These are phyloP conservation scores for Parastagonospora avenae DNA, from an alignment of 2,329 filamentous ascomycete genomes.

Conservation along the genomic window DNA sequence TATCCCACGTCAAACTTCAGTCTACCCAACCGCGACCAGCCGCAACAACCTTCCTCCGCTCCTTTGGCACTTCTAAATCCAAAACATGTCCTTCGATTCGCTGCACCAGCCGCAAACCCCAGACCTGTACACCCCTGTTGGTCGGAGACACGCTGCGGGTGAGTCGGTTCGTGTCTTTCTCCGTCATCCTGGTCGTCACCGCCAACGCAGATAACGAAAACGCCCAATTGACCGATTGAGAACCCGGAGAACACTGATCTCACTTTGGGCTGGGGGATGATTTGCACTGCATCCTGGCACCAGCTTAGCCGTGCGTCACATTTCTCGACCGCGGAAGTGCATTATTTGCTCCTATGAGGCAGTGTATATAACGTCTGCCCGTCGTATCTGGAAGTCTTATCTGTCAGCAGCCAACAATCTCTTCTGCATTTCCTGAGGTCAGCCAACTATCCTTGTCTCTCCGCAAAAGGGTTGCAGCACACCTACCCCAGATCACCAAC, in stretches of 20 bases:
- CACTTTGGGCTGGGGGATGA: slow-evolving; percentile 27
- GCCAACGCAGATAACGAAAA: slow-evolving; percentile 36
- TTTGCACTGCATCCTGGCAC: slow-evolving; percentile 23
- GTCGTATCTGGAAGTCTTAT: slow-evolving; percentile 16
- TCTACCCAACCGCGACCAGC: slow-evolving; percentile 17
- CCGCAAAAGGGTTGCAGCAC: slow-evolving; percentile 5
- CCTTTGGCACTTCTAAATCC: slow-evolving; percentile 4
- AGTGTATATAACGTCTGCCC: slow-evolving; percentile 31
- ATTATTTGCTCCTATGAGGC: slow-evolving; percentile 17
- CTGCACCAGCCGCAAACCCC: slow-evolving; percentile 8
- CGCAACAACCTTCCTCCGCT: slow-evolving; percentile 24
- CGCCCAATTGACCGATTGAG: slow-evolving; percentile 18
- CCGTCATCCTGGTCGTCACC: slow-evolving; percentile 14
- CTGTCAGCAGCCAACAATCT: slow-evolving; percentile 19
- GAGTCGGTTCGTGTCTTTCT: slow-evolving; percentile 20
- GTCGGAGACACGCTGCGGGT: slow-evolving; percentile 19
- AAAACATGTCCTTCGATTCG: slow-evolving; percentile 13
- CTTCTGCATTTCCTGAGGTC: slow-evolving; percentile 10
- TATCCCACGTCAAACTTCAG: slow-evolving; percentile 32
- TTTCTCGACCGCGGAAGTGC: slow-evolving; percentile 44
- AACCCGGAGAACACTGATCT: slow-evolving; percentile 27
- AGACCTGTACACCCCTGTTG: slow-evolving; percentile 20
- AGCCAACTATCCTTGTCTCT: slow-evolving; percentile 8
- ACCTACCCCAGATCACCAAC: slow-evolving; percentile 12
- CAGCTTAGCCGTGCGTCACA: slow-evolving; percentile 32